phyloP scores from a whole-genome alignment of 768 basidiomycete species.

The Boletus barrowsii region DNA sequence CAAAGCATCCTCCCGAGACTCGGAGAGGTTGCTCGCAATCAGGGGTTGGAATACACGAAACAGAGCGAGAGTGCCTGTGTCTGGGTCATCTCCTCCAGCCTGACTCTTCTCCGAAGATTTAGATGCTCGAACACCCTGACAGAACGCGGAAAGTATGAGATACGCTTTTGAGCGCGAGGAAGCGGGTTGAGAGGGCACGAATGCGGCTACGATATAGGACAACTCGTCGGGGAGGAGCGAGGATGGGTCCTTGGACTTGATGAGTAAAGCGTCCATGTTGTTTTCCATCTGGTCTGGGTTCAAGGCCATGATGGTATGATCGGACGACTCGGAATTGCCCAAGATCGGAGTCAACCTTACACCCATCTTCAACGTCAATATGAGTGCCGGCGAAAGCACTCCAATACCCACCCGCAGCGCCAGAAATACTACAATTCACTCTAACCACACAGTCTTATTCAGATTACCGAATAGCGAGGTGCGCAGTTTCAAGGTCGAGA shows the following conservation, averaged over 20 bases:
- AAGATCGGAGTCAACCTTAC: background rate
- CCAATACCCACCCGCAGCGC: slow-evolving; percentile 4
- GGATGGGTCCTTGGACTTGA: slow-evolving; percentile 32
- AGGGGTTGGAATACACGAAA: slow-evolving; percentile 48
- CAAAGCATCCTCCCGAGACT: slow-evolving; percentile 51
- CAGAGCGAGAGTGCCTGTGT: slow-evolving; percentile 50
- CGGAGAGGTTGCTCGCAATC: slow-evolving; percentile 49
- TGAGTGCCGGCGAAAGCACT: slow-evolving; percentile 13
- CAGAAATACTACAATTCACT: slow-evolving; percentile 43
- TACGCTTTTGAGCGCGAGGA: slow-evolving; percentile 64
- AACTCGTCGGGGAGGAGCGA: slow-evolving; percentile 55
- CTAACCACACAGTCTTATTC: slow-evolving; percentile 77
- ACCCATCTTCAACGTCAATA: slow-evolving; percentile 3
- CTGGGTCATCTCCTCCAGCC: slow-evolving; percentile 36
- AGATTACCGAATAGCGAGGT: slow-evolving; percentile 77
- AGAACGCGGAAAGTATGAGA: slow-evolving; percentile 64
- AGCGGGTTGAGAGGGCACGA: slow-evolving; percentile 45
- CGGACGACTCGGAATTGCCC: too few species aligned
- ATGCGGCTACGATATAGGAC: slow-evolving; percentile 47
- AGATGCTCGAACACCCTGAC: slow-evolving; percentile 52
- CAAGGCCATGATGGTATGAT: slow-evolving; percentile 11
- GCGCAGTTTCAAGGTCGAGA: slow-evolving; percentile 69
- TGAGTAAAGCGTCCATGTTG: slow-evolving; percentile 31
- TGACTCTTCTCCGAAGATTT: slow-evolving; percentile 34
- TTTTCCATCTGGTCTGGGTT: background rate